Base-by-base conservation (phyloP, 2,329 filamentous ascomycete genomes). In the Aspergillus calidoustus region DNA sequence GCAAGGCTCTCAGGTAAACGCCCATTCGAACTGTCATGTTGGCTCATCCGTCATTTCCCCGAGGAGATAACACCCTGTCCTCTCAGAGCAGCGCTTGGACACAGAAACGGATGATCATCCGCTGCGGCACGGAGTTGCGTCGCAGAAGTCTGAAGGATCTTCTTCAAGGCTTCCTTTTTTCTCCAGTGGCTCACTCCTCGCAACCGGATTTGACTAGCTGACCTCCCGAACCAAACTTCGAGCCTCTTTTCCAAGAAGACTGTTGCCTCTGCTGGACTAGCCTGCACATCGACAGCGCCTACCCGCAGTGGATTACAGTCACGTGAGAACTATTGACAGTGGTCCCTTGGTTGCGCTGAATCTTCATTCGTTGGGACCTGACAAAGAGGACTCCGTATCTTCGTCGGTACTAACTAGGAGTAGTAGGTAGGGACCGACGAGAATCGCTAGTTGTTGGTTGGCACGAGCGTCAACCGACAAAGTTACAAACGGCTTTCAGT, bases 261-360 rank as follows among this genome's bases (percentile, higher is more conserved):
- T 41, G 34, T 41, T 41, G 34, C 34, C 34, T 41, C 34, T 41
- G 34, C 9, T 41, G 34, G 34, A 41, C 34, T 41, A 41, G 34
- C 15, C 34, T 17, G 34, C 34, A 13, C 34, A 17, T 63, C 57
- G 54, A 56, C 63, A 61, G 17, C 60, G 62, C 59, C 25, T 61
- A 64, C 66, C 67, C 67, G 67, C 67, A 69, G 64, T 56, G 54
- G 55, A 34, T 28, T 34, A 63, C 51, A 22, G 44, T 69, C 67
- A 69, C 67, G 67, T 69, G 66, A 60, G 34, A 34, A 25, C 34
- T 48, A 22, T 44, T 54, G 38, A 22, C n/a, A 47, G 15, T 47
- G n/a, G n/a, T 47, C 19, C n/a, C 19, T 47, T 47, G 44, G 44
- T 47, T 25, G n/a, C 1, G 44, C 9, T 47, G 44, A 17, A 22